Evolutionary conservation across 2,329 filamentous ascomycete genomes (phyloP).

Genomic region (Chaetothyriales sp.): DNA sequence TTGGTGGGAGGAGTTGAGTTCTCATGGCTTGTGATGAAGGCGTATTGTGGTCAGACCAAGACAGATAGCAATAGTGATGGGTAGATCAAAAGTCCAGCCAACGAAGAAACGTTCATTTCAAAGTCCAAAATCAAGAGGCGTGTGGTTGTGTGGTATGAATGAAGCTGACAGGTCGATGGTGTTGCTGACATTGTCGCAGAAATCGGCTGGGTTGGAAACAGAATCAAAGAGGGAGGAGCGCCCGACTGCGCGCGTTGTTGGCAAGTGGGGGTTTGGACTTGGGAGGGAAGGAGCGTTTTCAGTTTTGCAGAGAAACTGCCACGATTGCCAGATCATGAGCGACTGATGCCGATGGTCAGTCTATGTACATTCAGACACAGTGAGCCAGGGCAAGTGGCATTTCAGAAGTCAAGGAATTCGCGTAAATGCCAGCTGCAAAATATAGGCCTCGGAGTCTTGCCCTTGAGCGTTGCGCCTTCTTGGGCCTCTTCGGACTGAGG

Average conservation of each 20-base stretch:
- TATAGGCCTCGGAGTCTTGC: neutral
- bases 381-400: too few relatives aligned
- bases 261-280: neutral
- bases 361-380: too few relatives aligned
- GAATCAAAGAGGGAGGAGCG: neutral
- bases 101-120: conserved; percentile 1
- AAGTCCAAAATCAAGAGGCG: neutral
- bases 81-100: conserved; percentile 12
- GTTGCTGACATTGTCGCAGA: neutral
- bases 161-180: neutral
- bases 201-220: neutral
- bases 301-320: neutral
- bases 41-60: conserved; percentile 4
- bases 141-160: neutral
- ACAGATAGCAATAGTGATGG: conserved; percentile 9
- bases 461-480: neutral
- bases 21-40: conserved; percentile 11
- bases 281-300: neutral
- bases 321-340: too few relatives aligned
- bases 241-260: neutral
- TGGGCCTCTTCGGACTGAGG: neutral
- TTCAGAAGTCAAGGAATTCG: neutral
- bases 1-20: conserved; percentile 9
- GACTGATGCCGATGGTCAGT: too few relatives aligned
- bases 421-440: neutral